Evolutionary conservation across 2,329 filamentous ascomycete genomes (phyloP).

Genomic region (Aureobasidium musti): DNA sequence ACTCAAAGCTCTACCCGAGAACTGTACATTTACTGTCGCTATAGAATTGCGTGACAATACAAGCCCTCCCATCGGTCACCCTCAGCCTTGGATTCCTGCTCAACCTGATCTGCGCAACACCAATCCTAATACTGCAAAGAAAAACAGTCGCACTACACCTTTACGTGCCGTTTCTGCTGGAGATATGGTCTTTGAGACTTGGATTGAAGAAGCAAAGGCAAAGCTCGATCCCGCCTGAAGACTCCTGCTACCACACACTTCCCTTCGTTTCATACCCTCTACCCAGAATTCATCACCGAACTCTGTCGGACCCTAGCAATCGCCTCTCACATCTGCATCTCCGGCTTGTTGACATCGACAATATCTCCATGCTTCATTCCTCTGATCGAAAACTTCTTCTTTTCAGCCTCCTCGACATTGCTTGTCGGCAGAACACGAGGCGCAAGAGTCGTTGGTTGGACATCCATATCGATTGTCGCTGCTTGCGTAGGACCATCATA

Average conservation of each 20-base stretch:
- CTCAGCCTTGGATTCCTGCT: conserved; percentile 62
- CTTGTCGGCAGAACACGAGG: neutral
- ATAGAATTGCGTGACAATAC: conserved; percentile 68
- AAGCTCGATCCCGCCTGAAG: conserved; percentile 11
- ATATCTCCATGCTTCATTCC: neutral
- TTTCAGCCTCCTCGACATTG: neutral
- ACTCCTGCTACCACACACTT: too few species aligned
- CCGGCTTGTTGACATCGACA: neutral
- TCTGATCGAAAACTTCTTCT: neutral
- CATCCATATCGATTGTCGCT: neutral
- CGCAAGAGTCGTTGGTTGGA: neutral
- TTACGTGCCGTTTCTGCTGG: conserved; percentile 65
- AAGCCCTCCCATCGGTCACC: conserved; percentile 51
- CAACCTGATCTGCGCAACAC: conserved; percentile 51
- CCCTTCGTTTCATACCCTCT: neutral
- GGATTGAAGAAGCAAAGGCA: conserved; percentile 56
- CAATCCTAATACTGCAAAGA: neutral
- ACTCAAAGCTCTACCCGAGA: conserved; percentile 60
- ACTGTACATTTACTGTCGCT: conserved; percentile 74
- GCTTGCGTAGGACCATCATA: neutral
- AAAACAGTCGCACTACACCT: conserved; percentile 54
- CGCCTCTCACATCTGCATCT: conserved; percentile 4
- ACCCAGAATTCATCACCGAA: neutral
- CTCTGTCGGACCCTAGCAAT: neutral
- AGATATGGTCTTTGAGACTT: conserved; percentile 67